Evolutionary conservation across 805 yeast genomes (phyloP).

Genomic region (Starmerella apis): DNA sequence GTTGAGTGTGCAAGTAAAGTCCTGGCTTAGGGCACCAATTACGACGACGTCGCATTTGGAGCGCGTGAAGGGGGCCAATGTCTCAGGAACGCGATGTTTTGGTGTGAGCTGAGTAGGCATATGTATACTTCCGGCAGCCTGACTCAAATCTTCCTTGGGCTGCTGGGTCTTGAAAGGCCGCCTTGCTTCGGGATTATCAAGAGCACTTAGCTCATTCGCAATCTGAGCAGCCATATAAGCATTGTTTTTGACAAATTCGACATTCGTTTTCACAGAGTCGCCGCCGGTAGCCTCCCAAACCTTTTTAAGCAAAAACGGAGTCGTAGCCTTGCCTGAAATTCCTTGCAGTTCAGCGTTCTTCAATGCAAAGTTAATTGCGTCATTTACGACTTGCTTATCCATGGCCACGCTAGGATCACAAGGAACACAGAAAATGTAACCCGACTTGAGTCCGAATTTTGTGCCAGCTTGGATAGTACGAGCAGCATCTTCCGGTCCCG

Average conservation of each 20-base stretch:
- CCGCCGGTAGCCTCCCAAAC: slow-evolving; percentile 65
- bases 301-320: slow-evolving; percentile 62
- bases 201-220: slow-evolving; percentile 42
- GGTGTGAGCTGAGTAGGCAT: slow-evolving; percentile 14
- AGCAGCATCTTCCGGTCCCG: slow-evolving; percentile 51
- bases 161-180: background rate
- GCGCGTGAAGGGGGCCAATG: slow-evolving; percentile 7
- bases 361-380: slow-evolving; percentile 50
- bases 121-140: slow-evolving; percentile 6
- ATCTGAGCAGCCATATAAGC: slow-evolving; percentile 59
- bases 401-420: slow-evolving; percentile 60
- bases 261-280: slow-evolving; percentile 55
- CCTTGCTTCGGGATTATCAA: slow-evolving; percentile 6
- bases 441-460: slow-evolving; percentile 47
- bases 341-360: slow-evolving; percentile 43
- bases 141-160: background rate
- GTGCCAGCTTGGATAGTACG: slow-evolving; percentile 40
- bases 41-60: slow-evolving; percentile 33
- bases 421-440: slow-evolving; percentile 71
- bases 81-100: background rate
- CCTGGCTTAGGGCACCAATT: slow-evolving; percentile 70
- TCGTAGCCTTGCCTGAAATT: slow-evolving; percentile 59
- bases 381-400: slow-evolving; percentile 41
- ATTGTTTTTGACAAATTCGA: slow-evolving; percentile 67
- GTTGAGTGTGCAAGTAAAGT: slow-evolving; percentile 47